These are phyloP conservation scores for Fusarium sp. DNA, from an alignment of 2,329 filamentous ascomycete genomes.

Conservation along the genomic window DNA sequence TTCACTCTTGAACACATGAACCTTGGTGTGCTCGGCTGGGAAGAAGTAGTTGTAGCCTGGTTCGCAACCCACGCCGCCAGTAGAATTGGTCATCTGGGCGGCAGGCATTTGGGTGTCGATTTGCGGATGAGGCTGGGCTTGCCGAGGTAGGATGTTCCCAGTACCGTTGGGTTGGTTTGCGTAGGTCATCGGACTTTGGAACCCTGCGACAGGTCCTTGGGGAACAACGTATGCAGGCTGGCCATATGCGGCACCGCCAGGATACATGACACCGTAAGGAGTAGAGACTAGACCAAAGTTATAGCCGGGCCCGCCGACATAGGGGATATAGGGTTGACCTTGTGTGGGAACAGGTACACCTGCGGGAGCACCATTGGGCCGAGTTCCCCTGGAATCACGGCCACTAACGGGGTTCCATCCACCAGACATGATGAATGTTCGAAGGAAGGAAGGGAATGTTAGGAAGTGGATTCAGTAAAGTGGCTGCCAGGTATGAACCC, in stretches of 20 bases:
- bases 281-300: slow-evolving; percentile 45
- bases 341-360: slow-evolving; percentile 50
- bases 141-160: slow-evolving; percentile 51
- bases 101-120: slow-evolving; percentile 61
- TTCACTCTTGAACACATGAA: slow-evolving; percentile 66
- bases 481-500: slow-evolving; percentile 54
- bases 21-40: slow-evolving; percentile 66
- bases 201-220: slow-evolving; percentile 38
- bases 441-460: not conserved
- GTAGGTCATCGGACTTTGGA: slow-evolving; percentile 44
- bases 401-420: slow-evolving; percentile 56
- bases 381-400: slow-evolving; percentile 50
- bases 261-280: slow-evolving; percentile 45
- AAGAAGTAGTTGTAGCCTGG: slow-evolving; percentile 74
- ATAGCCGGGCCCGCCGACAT: slow-evolving; percentile 52
- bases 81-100: slow-evolving; percentile 66
- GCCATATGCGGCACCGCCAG: slow-evolving; percentile 19
- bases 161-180: slow-evolving; percentile 54
- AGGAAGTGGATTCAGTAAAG: slow-evolving; percentile 28
- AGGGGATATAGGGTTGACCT: slow-evolving; percentile 54
- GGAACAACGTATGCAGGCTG: slow-evolving; percentile 20
- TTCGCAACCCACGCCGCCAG: slow-evolving; percentile 68
- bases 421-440: slow-evolving; percentile 49
- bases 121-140: slow-evolving; percentile 56
- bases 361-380: slow-evolving; percentile 50